Evolutionary conservation across 805 yeast species (phyloP), one percentile per base, ranked within the genome.

Genomic region (Wickerhamomyces kurtzmanii): DNA sequence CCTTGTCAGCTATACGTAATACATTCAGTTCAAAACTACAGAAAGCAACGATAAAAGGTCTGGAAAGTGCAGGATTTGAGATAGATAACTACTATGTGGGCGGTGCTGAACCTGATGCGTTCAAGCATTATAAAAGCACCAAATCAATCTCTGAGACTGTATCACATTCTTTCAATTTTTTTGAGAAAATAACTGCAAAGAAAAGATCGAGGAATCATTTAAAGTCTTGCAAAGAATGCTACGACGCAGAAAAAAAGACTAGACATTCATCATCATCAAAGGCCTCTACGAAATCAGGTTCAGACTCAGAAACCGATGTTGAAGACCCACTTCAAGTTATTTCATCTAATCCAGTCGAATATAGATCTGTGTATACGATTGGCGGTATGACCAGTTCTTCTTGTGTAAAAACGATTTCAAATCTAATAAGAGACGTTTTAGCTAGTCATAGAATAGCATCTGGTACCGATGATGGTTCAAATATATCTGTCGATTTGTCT

Each of bases 321-420:
- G 55, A 49, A 20, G 52, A 29, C 12, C 36, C 33, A 11, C 26
- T 31, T 14, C 37, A 48, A 15, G 48, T 44, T n/a, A 36, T 40
- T 4, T 20, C 45, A 1, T 34, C 33, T 12, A 34, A 24, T 12
- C 31, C 42, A 6, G 27, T 34, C 16, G 56, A 55, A 24, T 66
- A 51, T 34, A 46, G 71, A 26, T 83, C 79, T 0, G 64, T 69
- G 1, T 65, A 70, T 30, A 55, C 75, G 6, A 57, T 79, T 28
- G 64, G 65, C 8, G 85, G 83, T 3, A 76, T 79, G 85, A 68
- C 82, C 3, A 75, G 85, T 43, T 71, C 79, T 4, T 54, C 77
- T 5, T 76, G 85, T 43, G 49, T 70, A 6, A 55, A 65, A 3
- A 48, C 71, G 2, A 63, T 79, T 16, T 59, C 68, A 1, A 51